Conservation (phyloP, 306 rosid species). For the Begonia fuchsioides region DNA sequence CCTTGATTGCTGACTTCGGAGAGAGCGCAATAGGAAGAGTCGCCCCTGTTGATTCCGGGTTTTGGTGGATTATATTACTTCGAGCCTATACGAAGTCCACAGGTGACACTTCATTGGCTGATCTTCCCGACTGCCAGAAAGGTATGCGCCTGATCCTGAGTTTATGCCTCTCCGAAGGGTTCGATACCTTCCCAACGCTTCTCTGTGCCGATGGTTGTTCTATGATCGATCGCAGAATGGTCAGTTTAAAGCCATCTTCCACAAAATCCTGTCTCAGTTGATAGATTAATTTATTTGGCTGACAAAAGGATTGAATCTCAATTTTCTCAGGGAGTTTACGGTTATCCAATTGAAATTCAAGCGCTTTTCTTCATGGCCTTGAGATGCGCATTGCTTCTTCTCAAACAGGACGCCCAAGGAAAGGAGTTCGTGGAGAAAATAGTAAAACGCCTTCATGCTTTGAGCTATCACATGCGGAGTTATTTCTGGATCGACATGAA, state of each 20-base stretch:
- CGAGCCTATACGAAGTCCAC: constrained; percentile 12
- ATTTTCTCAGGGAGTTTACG: too few species aligned
- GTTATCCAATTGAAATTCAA: too few species aligned
- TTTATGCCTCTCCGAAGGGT: constrained; percentile 47
- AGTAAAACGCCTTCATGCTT: too few species aligned
- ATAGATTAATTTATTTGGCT: too few species aligned
- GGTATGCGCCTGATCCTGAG: constrained; percentile 50
- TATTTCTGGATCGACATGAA: too few species aligned
- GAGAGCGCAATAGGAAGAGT: constrained; percentile 22
- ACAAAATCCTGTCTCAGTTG: too few species aligned
- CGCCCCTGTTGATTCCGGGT: constrained; percentile 26
- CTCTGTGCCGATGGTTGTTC: constrained; percentile 38
- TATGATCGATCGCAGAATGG: constrained; percentile 67
- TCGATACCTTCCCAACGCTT: constrained; percentile 30
- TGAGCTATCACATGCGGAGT: too few species aligned
- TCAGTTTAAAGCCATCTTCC: not conserved
- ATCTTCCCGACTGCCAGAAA: constrained; percentile 44
- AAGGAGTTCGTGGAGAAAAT: too few species aligned
- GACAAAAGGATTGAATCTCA: too few species aligned
- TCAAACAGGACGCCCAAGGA: too few species aligned
- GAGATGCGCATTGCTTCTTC: too few species aligned
- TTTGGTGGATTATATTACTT: constrained; percentile 38
- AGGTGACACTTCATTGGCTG: constrained; percentile 43
- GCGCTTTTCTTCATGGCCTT: too few species aligned
- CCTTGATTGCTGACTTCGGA: constrained; percentile 36